Percentiles rank a stretch among this genome's conserved stretches.
Evolutionary conservation across 2,329 filamentous ascomycete genomes (phyloP).

Genomic region (Lecanicillium sp.): DNA sequence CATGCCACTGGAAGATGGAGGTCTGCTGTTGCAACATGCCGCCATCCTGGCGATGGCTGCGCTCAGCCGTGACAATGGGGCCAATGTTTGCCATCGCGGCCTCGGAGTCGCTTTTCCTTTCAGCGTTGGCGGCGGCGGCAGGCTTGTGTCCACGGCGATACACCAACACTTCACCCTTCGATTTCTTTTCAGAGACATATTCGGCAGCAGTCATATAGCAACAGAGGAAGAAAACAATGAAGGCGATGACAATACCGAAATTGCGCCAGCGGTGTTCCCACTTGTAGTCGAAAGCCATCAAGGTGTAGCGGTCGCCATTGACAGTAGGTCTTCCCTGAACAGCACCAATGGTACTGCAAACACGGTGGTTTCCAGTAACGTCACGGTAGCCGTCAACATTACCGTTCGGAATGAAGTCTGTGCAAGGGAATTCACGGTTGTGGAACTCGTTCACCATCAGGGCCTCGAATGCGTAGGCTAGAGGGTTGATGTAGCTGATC

Average conservation of each 20-base stretch:
- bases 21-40: conserved; percentile 51
- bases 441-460: conserved; percentile 82
- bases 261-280: conserved; percentile 62
- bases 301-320: conserved; percentile 52
- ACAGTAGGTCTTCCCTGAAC: conserved; percentile 46
- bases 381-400: conserved; percentile 31
- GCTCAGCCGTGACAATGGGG: conserved; percentile 40
- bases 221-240: conserved; percentile 55
- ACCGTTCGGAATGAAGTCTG: conserved; percentile 38
- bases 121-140: conserved; percentile 51
- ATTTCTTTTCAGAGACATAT: conserved; percentile 59
- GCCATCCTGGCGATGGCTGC: conserved; percentile 32
- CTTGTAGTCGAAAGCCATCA: conserved; percentile 50
- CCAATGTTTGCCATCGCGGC: conserved; percentile 45
- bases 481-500: conserved; percentile 75
- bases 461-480: conserved; percentile 74
- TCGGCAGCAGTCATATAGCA: conserved; percentile 62
- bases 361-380: conserved; percentile 33
- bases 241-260: conserved; percentile 61
- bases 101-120: conserved; percentile 56
- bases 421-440: conserved; percentile 52
- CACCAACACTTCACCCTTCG: conserved; percentile 70
- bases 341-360: conserved; percentile 57
- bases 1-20: conserved; percentile 78
- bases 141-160: conserved; percentile 66